These are phyloP conservation scores for Cyclanthera cordifolia DNA, from an alignment of 306 rosid genomes.

Conservation along the genomic window DNA sequence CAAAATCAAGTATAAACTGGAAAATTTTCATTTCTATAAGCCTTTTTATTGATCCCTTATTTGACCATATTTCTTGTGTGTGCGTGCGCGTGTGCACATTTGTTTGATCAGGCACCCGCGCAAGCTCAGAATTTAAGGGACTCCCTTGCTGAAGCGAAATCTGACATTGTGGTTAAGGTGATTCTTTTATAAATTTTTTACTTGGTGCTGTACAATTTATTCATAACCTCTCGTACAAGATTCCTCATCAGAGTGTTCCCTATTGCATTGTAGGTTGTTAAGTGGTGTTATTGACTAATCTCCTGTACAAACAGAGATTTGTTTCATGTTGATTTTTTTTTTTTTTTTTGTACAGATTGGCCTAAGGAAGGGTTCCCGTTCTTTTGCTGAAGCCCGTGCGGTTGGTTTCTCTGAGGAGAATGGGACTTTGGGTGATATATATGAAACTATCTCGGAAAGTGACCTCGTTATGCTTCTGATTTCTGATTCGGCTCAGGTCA, in stretches of 20 bases:
- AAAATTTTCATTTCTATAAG: background rate
- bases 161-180: slow-evolving; percentile 92
- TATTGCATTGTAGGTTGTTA: background rate
- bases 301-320: background rate
- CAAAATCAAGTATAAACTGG: too few relatives aligned
- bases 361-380: slow-evolving; percentile 86
- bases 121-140: slow-evolving; percentile 95
- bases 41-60: background rate
- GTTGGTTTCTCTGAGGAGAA: slow-evolving; percentile 83
- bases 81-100: background rate
- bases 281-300: background rate
- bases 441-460: slow-evolving; percentile 69
- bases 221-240: background rate
- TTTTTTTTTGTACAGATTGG: slow-evolving; percentile 49
- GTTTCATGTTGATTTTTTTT: background rate
- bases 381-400: slow-evolving; percentile 78
- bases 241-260: background rate
- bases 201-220: background rate
- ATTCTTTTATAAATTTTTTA: background rate
- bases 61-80: too few relatives aligned
- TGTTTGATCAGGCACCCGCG: slow-evolving; percentile 71
- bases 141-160: slow-evolving; percentile 73
- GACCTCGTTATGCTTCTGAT: slow-evolving; percentile 88
- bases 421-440: slow-evolving; percentile 91
- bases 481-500: slow-evolving; percentile 95